Evolutionary conservation across 306 rosid species (phyloP).

Genomic region (Astragalus membranaceus): DNA sequence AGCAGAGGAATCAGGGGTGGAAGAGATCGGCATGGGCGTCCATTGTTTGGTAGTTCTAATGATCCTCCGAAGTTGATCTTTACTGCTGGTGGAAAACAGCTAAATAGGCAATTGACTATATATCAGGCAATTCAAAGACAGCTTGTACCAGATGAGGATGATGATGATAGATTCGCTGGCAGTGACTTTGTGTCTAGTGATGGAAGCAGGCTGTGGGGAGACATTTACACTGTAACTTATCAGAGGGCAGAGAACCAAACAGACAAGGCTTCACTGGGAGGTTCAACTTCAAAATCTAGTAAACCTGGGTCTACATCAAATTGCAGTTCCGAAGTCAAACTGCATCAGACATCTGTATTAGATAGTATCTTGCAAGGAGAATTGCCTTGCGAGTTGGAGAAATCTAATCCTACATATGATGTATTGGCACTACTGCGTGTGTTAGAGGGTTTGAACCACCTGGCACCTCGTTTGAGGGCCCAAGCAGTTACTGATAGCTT

Average conservation of each 20-base stretch:
- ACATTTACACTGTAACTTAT: constrained; percentile 78
- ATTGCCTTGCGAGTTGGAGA: constrained; percentile 94
- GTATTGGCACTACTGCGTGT: constrained; percentile 79
- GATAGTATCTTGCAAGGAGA: constrained; percentile 95
- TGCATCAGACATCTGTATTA: constrained; percentile 64
- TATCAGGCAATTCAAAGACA: constrained; percentile 97
- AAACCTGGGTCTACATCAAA: constrained; percentile 55
- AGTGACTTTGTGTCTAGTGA: constrained; percentile 70
- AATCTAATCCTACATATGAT: constrained; percentile 78
- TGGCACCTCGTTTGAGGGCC: constrained; percentile 78
- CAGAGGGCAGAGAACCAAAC: constrained; percentile 78
- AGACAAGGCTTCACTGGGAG: constrained; percentile 63
- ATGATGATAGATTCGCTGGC: constrained; percentile 86
- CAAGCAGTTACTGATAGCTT: constrained; percentile 65
- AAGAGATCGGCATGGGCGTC: constrained; percentile 82
- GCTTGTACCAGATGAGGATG: constrained; percentile 89
- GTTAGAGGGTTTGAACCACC: constrained; percentile 94
- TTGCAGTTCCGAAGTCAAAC: constrained; percentile 52
- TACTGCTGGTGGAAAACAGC: constrained; percentile 90
- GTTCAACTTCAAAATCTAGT: constrained; percentile 52
- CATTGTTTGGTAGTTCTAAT: constrained; percentile 54
- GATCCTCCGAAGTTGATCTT: constrained; percentile 79
- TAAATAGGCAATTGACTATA: constrained; percentile 83
- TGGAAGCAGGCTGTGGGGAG: constrained; percentile 98
- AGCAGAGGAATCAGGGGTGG: constrained; percentile 83